A percentile compares a stretch with the other conserved stretches of the same genome.
Evolutionary conservation across 139 green algal genomes (phyloP).

Genomic region (Axilococcus clingmanii): DNA sequence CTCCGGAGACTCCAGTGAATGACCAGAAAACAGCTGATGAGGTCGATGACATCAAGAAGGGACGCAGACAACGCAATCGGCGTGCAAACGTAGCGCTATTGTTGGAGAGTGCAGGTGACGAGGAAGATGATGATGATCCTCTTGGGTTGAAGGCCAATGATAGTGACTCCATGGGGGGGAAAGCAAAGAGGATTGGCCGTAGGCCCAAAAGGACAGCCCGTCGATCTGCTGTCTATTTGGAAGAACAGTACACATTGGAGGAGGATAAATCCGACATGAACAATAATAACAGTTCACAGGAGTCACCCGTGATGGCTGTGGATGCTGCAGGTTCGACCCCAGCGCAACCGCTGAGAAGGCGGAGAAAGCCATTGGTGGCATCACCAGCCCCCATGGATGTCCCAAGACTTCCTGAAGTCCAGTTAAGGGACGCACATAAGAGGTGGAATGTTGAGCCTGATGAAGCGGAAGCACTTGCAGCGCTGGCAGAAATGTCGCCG

Average conservation of each 20-base stretch:
- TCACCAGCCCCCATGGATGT: conserved; percentile 6
- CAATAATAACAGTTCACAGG: background rate
- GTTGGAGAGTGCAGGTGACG: background rate
- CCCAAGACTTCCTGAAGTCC: background rate
- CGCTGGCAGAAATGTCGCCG: conserved; percentile 4
- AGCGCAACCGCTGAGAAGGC: background rate
- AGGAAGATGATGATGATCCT: background rate
- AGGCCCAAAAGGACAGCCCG: conserved; percentile 1
- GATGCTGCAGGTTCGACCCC: background rate
- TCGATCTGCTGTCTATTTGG: conserved; percentile 9
- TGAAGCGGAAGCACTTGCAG: conserved; percentile 3
- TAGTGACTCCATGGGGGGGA: too few species aligned
- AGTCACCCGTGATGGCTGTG: background rate
- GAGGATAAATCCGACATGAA: too few species aligned
- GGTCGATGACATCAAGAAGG: conserved; percentile 4
- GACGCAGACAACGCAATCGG: background rate
- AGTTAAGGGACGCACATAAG: too few species aligned
- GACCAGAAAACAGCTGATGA: background rate
- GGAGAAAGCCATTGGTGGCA: conserved; percentile 10
- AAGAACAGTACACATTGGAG: conserved; percentile 11
- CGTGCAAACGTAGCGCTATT: background rate
- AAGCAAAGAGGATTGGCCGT: too few species aligned
- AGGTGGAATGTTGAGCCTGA: background rate
- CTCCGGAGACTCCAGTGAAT: background rate
- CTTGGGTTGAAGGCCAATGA: background rate